These are phyloP conservation scores for Xeromyces bisporus DNA, from an alignment of 495 filamentous ascomycete genomes.

Conservation along the genomic window DNA sequence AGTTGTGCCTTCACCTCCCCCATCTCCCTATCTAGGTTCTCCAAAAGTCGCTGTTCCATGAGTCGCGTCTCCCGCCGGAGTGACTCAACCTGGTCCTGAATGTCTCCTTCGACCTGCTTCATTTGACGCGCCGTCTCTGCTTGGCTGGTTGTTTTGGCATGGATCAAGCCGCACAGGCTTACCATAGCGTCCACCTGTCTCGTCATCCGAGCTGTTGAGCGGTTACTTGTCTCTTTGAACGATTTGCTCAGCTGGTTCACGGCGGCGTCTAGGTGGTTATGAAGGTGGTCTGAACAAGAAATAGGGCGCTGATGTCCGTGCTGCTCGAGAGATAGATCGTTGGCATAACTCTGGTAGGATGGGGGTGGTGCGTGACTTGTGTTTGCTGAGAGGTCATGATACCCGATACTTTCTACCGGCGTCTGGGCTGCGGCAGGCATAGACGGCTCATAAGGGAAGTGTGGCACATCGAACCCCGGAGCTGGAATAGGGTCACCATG, in stretches of 20 bases:
- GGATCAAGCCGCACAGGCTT: slow-evolving; percentile 5
- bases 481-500: too few relatives aligned
- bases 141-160: slow-evolving; percentile 3
- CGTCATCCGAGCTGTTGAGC: slow-evolving; percentile 8
- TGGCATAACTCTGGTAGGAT: too few relatives aligned
- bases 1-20: slow-evolving; percentile 3
- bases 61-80: slow-evolving; percentile 3
- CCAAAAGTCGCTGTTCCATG: slow-evolving; percentile 4
- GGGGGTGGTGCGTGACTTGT: not conserved
- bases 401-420: too few relatives aligned
- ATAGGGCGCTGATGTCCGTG: slow-evolving; percentile 7
- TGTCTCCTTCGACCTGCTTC: slow-evolving; percentile 2
- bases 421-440: too few relatives aligned
- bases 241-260: slow-evolving; percentile 4
- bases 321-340: too few relatives aligned
- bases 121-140: slow-evolving; percentile 1
- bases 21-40: slow-evolving; percentile 5
- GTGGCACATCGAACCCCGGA: too few relatives aligned
- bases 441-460: too few relatives aligned
- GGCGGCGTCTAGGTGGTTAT: slow-evolving; percentile 7
- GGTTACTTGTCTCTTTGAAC: slow-evolving; percentile 9
- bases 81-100: slow-evolving; percentile 2
- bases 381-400: too few relatives aligned
- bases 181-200: slow-evolving; percentile 7
- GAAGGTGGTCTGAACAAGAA: slow-evolving; percentile 6